phyloP scores from a whole-genome alignment of 257 asterid species.

The Plantago major region DNA sequence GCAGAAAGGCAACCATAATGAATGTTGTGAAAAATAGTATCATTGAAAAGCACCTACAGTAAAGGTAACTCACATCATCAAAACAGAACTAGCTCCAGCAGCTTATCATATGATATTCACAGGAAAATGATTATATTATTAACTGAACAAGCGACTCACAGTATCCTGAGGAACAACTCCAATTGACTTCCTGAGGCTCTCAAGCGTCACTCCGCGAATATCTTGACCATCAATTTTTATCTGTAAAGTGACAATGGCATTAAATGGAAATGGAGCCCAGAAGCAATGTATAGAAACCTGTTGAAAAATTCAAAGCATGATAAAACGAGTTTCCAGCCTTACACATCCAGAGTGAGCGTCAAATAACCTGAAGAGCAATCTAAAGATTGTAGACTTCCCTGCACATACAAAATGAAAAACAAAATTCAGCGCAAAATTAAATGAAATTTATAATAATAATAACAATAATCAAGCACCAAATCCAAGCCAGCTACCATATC shows the following conservation, averaged over 20 bases:
- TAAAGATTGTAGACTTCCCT: constrained; percentile 95
- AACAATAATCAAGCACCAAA: constrained; percentile 16
- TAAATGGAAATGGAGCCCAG: background rate
- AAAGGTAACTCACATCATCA: constrained; percentile 16
- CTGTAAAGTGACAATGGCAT: constrained; percentile 37
- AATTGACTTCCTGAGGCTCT: constrained; percentile 88
- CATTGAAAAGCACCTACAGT: constrained; percentile 89
- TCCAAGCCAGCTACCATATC: constrained; percentile 15
- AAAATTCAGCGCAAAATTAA: background rate
- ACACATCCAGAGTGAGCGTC: constrained; percentile 81
- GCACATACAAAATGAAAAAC: constrained; percentile 23
- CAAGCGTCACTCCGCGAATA: constrained; percentile 69
- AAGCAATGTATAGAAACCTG: background rate
- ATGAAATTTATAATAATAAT: background rate
- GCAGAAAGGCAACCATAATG: constrained; percentile 91
- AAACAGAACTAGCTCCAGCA: constrained; percentile 1
- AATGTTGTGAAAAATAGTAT: constrained; percentile 90
- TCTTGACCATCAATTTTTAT: constrained; percentile 91
- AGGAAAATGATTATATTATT: background rate
- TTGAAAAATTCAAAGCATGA: background rate
- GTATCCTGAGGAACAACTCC: constrained; percentile 99
- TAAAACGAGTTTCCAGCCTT: constrained; percentile 29
- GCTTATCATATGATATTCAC: constrained; percentile 1
- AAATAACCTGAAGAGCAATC: constrained; percentile 89
- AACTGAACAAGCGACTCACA: constrained; percentile 46